Percentiles rank a stretch among this genome's conserved stretches.
These are phyloP conservation scores for Cavenderia fasciculata DNA, from an alignment of 78 protist species.

Conservation along the genomic window DNA sequence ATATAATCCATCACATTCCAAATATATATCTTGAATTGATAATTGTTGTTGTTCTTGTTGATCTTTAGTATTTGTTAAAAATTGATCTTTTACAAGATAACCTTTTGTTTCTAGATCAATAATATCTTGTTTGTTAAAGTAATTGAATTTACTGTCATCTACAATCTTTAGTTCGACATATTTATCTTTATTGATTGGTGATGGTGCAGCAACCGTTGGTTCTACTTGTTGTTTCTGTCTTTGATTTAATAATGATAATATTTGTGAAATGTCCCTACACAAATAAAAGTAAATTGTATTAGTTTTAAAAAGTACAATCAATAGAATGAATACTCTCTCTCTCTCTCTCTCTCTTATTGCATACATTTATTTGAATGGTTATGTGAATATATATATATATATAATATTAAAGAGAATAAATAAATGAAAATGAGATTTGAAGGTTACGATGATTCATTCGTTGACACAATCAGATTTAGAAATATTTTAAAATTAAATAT, in stretches of 20 bases:
- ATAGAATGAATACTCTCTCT: too few relatives aligned
- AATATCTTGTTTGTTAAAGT: background rate
- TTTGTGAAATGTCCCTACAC: background rate
- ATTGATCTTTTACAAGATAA: slow-evolving; percentile 34
- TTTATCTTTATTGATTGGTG: background rate
- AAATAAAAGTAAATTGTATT: background rate
- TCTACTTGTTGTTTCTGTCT: background rate
- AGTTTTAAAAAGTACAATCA: too few relatives aligned
- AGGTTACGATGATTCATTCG: too few relatives aligned
- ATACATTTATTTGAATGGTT: too few relatives aligned
- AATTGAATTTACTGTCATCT: background rate
- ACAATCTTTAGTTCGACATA: background rate
- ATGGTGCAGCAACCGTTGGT: background rate
- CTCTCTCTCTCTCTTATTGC: too few relatives aligned
- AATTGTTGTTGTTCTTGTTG: too few relatives aligned
- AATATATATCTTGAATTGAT: background rate
- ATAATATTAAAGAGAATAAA: too few relatives aligned
- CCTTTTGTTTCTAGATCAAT: slow-evolving; percentile 15
- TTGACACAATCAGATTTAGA: too few relatives aligned
- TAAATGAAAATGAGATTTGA: too few relatives aligned
- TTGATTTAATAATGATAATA: background rate
- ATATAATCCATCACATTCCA: background rate
- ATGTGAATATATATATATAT: too few relatives aligned
- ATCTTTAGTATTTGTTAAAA: too few relatives aligned
- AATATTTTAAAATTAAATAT: too few relatives aligned